Evolutionary conservation across 768 basidiomycete genomes (phyloP), one percentile per base, ranked within the genome.

Genomic region (Tulasnella sp.): DNA sequence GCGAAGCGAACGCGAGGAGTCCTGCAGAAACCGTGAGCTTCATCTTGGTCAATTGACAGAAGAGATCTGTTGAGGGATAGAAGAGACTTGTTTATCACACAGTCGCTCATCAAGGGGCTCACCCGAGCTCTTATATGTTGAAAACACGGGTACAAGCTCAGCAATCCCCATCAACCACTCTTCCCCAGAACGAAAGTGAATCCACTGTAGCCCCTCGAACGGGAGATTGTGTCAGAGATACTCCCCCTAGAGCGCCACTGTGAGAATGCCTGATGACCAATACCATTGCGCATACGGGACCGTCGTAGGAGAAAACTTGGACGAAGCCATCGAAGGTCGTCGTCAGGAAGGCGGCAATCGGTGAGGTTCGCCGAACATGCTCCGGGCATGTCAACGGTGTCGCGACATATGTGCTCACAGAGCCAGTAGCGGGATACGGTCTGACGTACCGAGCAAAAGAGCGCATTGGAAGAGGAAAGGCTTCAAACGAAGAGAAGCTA

Each of bases 11-110:
- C 3, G 55, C 55, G 20, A 76, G 57, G 51, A 55, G 16, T 35
- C 16, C 75, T 3, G 35, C 75, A 35, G 44, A 20, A 39, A 72
- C n/a, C 11, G 71, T 26, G 39, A 72, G 71, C 71, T 40, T 72
- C 71, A 72, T 72, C 70, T 70, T 35, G 20, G 10, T 16, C 0
- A 23, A 40, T n/a, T 72, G 7, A 3, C 13, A 46, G 5, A 11
- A 23, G 70, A 81, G 81, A n/a, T 75, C 78, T 57, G 83, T 81
- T 0, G 61, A 67, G 26, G 29, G 29, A 0, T 35, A 67, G 1
- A 11, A 67, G 61, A 83, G 81, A 69, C 82, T 83, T 67, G 61
- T 51, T 51, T 29, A 67, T 10, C 32, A 13, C 26, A 32, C 32
- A 15, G 2, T 67, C 32, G 10, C 29, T 67, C 11, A 15, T 26